These are phyloP conservation scores for Alnus glutinosa DNA, from an alignment of 306 rosid genomes.

Conservation along the genomic window DNA sequence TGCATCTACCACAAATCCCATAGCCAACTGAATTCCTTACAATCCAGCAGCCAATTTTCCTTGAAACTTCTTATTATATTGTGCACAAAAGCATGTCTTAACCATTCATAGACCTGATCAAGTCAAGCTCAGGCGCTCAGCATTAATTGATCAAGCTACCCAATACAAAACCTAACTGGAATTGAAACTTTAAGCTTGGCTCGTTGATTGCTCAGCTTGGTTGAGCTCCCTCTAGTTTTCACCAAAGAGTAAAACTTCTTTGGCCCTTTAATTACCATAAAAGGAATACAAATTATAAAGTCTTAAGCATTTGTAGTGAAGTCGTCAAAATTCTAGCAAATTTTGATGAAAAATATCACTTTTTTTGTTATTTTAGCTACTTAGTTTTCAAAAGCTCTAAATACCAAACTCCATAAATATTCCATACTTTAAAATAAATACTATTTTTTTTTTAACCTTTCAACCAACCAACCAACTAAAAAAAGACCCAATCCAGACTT, in stretches of 20 bases:
- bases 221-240: neutral
- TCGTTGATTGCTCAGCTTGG: neutral
- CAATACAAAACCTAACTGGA: neutral
- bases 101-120: neutral
- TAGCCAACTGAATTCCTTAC: neutral
- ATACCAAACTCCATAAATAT: no score
- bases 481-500: no score
- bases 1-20: neutral
- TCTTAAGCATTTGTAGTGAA: no score
- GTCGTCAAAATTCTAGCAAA: no score
- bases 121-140: slow-evolving; percentile 4
- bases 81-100: neutral
- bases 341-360: no score
- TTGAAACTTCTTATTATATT: neutral
- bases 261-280: neutral
- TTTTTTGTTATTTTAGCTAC: no score
- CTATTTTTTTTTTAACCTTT: no score
- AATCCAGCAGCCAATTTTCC: neutral
- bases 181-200: neutral
- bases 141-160: slow-evolving; percentile 2
- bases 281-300: neutral
- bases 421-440: no score
- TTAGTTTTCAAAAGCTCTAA: no score
- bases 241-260: neutral
- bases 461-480: no score